Base-by-base conservation (phyloP, 2,329 filamentous ascomycete genomes). In the Aspergillus japonicus region DNA sequence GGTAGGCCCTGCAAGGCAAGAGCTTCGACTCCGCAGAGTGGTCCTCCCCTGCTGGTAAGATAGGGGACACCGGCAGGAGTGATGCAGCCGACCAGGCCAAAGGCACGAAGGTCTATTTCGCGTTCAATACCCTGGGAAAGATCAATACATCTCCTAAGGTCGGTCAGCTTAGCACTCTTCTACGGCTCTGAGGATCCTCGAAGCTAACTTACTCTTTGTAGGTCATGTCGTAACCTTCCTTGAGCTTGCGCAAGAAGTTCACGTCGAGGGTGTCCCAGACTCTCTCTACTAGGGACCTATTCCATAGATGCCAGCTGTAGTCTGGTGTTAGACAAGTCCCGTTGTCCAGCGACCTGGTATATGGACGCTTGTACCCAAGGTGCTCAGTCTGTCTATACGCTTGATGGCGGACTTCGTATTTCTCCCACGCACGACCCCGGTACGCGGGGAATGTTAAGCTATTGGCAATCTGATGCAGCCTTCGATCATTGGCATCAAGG, bases 91-190 rank as follows among this genome's bases (percentile, higher is more conserved):
- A 84, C 77, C 5, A 90, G 79, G 0, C 89, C 90, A 47, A 83
- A 80, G 0, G 76, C 73, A 0, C 71, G 72, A 2, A 62, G 73
- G 54, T 85, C 80, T 1, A 73, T 73, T 11, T 82, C 80, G 14
- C 89, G 80, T 67, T 91, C 87, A 8, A 91, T 81, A 55, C 92
- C 92, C 68, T 93, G 90, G 5, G 87, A 90, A 0, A 91, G 75
- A 60, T 94, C 88, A 64, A 86, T 81, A 39, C 69, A 75, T 51
- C 76, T 70, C 59, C 75, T 78, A 54, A n/a, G 42, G 63, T 42
- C 50, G 31, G 24, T 47, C 2, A 52, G 53, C 39, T 6, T 51
- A 50, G 24, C 11, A 54, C 10, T 19, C 2, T 14, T 21, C 23
- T 14, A 42, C 21, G 5, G 16, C 21, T 21, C 7, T 42, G 16